Base-by-base conservation (phyloP, 768 basidiomycete genomes). In the Tylopilus rubrobrunneus region DNA sequence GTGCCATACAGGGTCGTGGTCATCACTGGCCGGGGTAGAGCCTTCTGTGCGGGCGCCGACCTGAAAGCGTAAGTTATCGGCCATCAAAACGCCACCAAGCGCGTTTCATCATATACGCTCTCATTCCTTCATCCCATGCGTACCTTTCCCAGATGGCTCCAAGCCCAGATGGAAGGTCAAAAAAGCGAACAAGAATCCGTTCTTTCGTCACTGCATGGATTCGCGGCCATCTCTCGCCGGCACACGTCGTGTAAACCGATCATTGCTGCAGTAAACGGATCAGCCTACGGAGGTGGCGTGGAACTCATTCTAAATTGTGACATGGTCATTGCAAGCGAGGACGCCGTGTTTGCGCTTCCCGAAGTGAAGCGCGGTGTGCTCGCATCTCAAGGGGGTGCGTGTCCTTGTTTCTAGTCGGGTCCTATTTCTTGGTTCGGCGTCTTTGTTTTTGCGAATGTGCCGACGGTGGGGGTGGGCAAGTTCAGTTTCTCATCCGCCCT, bases 21-120 rank as follows among this genome's bases (percentile, higher is more conserved):
- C 59, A 65, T 92, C 45, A 91, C 89, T 45, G 89, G 89, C 23
- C 76, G 79, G 56, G 89, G 89, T 11, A 79, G 82, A 42, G 64
- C 78, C 1, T 92, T 92, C 70, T 90, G 88, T 60, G 87, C 88
- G 15, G 90, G 89, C 15, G 87, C 86, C 37, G 90, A 92, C 67
- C 75, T 92, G 47, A 83, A 84, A 70, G 80, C 79, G 87, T 88
- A 64, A 53, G 83, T 76, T 2, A 34, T 34, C 11, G 10, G 12
- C 34, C 34, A 34, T 34, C 34, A 37, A 55, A 37, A 10, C 31
- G 45, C 51, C 50, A 54, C n/a, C 43, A 27, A 27, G 15, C 9
- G 9, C 36, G 15, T 40, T 5, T 23, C 25, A 8, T 28, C 21
- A 29, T 17, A 14, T 29, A 27, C 36, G 15, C 23, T 36, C 39